These are phyloP conservation scores for Mariannaea elegans DNA, from an alignment of 2,329 filamentous ascomycete genomes.

Conservation along the genomic window DNA sequence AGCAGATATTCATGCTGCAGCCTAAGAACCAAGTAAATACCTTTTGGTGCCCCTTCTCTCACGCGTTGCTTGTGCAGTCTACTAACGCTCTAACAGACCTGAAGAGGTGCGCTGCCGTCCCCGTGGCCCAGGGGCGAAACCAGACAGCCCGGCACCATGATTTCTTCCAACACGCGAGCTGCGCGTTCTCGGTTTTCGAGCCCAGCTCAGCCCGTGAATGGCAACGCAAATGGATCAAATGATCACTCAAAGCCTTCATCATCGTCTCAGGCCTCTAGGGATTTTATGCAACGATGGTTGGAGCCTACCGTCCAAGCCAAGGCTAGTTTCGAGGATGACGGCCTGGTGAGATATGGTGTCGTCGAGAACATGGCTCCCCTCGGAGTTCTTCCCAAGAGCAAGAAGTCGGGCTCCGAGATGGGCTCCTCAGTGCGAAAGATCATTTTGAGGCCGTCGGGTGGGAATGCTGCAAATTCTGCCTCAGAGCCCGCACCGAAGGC, in stretches of 20 bases:
- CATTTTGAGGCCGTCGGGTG: conserved; percentile 54
- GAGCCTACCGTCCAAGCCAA: conserved; percentile 67
- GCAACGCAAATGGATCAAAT: conserved; percentile 44
- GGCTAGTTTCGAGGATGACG: conserved; percentile 81
- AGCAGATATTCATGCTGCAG: conserved; percentile 45
- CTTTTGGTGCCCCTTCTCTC: neutral
- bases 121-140: conserved; percentile 31
- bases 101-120: conserved; percentile 45
- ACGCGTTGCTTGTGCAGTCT: conserved; percentile 3
- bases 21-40: conserved; percentile 41
- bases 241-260: conserved; percentile 49
- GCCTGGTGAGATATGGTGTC: conserved; percentile 77
- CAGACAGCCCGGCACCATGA: conserved; percentile 41
- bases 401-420: conserved; percentile 46
- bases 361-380: conserved; percentile 86
- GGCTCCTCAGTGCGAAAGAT: conserved; percentile 52
- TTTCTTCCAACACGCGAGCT: conserved; percentile 57
- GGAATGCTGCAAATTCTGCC: conserved; percentile 38
- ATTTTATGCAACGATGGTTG: conserved; percentile 66
- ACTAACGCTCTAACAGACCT: conserved; percentile 37
- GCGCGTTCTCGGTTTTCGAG: conserved; percentile 67
- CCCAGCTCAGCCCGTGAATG: conserved; percentile 51
- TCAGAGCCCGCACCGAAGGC: conserved; percentile 32
- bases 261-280: conserved; percentile 50
- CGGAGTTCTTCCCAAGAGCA: conserved; percentile 73